Percentiles rank a stretch among this genome's conserved stretches.
Evolutionary conservation across 768 basidiomycete species (phyloP).

Genomic region (Lactarius akahatsu): DNA sequence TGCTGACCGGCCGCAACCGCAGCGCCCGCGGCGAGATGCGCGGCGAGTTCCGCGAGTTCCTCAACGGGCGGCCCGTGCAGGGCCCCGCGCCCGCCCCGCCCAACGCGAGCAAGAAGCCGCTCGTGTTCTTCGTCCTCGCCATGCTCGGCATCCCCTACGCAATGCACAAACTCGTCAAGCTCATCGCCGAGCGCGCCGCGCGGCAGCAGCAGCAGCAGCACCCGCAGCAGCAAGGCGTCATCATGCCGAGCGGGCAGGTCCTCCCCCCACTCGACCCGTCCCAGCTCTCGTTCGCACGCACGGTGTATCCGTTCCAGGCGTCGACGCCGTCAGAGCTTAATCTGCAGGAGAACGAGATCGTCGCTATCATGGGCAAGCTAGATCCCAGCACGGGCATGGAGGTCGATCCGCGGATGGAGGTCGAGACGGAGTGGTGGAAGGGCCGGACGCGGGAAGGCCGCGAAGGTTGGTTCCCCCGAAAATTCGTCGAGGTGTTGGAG

Average conservation of each 20-base stretch:
- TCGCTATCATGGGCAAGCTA: slow-evolving; percentile 83
- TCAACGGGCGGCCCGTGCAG: slow-evolving; percentile 61
- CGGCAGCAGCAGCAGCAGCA: slow-evolving; percentile 39
- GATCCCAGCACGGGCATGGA: slow-evolving; percentile 67
- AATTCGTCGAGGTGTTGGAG: slow-evolving; percentile 77
- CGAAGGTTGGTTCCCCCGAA: slow-evolving; percentile 93
- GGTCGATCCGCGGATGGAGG: slow-evolving; percentile 61
- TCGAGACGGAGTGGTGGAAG: slow-evolving; percentile 87
- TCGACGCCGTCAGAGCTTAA: slow-evolving; percentile 74
- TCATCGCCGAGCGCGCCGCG: slow-evolving; percentile 65
- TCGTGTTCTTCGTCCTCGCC: slow-evolving; percentile 90
- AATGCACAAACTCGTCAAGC: slow-evolving; percentile 85
- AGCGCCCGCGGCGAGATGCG: slow-evolving; percentile 46
- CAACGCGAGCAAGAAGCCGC: slow-evolving; percentile 82
- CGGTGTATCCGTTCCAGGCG: slow-evolving; percentile 74
- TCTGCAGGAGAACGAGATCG: slow-evolving; percentile 87
- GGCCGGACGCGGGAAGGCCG: slow-evolving; percentile 89
- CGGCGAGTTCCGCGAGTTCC: slow-evolving; percentile 74
- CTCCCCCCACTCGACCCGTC: slow-evolving; percentile 74
- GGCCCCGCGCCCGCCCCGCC: slow-evolving; percentile 47
- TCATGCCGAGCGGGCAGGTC: slow-evolving; percentile 38
- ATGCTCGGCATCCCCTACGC: slow-evolving; percentile 91
- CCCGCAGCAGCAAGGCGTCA: slow-evolving; percentile 37
- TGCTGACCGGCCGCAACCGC: slow-evolving; percentile 46
- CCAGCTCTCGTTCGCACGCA: slow-evolving; percentile 78